phyloP scores from a whole-genome alignment of 345 rosid species.

The Cardamine chenopodiifolia region DNA sequence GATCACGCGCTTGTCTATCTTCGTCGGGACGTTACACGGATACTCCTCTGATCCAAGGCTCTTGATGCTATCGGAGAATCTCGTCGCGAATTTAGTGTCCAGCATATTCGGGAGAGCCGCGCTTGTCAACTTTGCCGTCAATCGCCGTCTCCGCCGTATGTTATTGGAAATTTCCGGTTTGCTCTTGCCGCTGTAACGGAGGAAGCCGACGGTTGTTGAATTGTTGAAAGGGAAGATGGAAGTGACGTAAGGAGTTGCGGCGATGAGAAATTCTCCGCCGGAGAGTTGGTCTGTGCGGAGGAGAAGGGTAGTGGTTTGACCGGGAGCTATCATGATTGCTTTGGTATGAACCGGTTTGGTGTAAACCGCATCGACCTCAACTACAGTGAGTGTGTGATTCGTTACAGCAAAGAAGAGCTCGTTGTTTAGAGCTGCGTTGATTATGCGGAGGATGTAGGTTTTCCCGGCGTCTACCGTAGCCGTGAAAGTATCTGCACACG shows the following conservation, averaged over 20 bases:
- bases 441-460: conserved; percentile 61
- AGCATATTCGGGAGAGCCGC: conserved; percentile 49
- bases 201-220: conserved; percentile 58
- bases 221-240: conserved; percentile 58
- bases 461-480: conserved; percentile 54
- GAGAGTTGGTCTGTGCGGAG: conserved; percentile 48
- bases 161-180: neutral
- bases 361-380: conserved; percentile 65
- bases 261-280: conserved; percentile 52
- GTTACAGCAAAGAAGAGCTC: conserved; percentile 68
- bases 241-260: conserved; percentile 59
- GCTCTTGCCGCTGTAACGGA: conserved; percentile 43
- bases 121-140: conserved; percentile 9
- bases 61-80: conserved; percentile 41
- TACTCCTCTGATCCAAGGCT: conserved; percentile 54
- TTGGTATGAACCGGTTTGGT: conserved; percentile 57
- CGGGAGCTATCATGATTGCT: conserved; percentile 66
- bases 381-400: conserved; percentile 55
- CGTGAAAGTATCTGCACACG: conserved; percentile 52
- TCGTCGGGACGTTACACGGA: conserved; percentile 61
- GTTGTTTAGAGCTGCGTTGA: conserved; percentile 64
- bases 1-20: conserved; percentile 54
- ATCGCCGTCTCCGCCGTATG: conserved; percentile 13
- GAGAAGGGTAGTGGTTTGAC: conserved; percentile 69
- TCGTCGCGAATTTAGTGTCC: conserved; percentile 55